Base-by-base conservation (phyloP, 2,329 filamentous ascomycete genomes). In the Aspergillus costaricaensis region DNA sequence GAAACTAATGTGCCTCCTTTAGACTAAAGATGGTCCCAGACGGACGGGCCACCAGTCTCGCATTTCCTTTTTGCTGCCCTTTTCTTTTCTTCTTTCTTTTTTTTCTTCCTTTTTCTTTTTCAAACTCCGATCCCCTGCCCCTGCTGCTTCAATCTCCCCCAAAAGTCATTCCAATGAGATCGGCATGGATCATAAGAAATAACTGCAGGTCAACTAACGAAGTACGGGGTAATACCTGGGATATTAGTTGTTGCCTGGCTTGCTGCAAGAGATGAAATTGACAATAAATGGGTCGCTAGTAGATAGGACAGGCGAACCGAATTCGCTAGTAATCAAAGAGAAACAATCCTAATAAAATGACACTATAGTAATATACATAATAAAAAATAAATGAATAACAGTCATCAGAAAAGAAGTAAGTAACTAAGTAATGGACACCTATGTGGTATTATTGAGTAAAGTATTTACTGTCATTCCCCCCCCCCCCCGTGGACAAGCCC, bases 161-260 rank as follows among this genome's bases (percentile, higher is more conserved):
- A 30, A 44, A 14, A 36, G 32, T 36, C 32, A 36, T 51, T 55
- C 44, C 38, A 44, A 44, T 39, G 30, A 30, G 57, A 55, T 59
- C 57, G 57, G 52, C 57, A 47, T 39, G 57, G 57, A 59, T 59
- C 50, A 54, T 32, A 49, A 14, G 12, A 36, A 36, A 15, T 14
- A 36, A 30, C 41, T 59, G 43, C 50, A 49, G 56, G 25, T 47
- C 48, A 53, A 25, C 48, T 41, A 52, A 43, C 50, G 12, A 14
- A 36, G 32, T 27, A 49, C 25, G 47, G 47, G 47, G 47, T 49
- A 36, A 36, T 36, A 32, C 47, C n/a, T n/a, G 25, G 25, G 47
- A 17, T 12, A 30, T 30, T 50, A 27, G 17, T 50, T 32, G n/a
- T 27, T 30, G 4, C 47, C 25, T 30, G 15, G 4, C 47, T 30